These are phyloP conservation scores for Acorus gramineus DNA, from an alignment of 106 monocot species.

Conservation along the genomic window DNA sequence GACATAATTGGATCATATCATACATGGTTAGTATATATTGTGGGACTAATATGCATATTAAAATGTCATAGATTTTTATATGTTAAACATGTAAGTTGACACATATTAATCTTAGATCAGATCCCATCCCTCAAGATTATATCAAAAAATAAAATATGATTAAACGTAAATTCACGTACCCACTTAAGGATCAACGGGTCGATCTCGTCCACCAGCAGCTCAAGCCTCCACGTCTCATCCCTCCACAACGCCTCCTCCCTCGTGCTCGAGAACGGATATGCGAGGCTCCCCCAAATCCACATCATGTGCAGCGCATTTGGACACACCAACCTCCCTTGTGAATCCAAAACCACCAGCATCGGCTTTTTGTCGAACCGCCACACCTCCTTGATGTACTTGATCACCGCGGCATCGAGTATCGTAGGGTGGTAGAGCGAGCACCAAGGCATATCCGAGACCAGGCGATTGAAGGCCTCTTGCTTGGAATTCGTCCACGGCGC, in stretches of 20 bases:
- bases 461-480: slow-evolving; percentile 32
- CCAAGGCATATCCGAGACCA: slow-evolving; percentile 61
- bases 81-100: too few species aligned
- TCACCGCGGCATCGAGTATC: slow-evolving; percentile 38
- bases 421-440: slow-evolving; percentile 44
- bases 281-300: slow-evolving; percentile 82
- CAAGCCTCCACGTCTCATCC: slow-evolving; percentile 73
- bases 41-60: too few species aligned
- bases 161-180: slow-evolving; percentile 16
- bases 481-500: slow-evolving; percentile 22
- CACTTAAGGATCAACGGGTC: slow-evolving; percentile 40
- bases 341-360: slow-evolving; percentile 60
- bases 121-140: not conserved
- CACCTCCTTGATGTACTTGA: slow-evolving; percentile 28
- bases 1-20: too few species aligned
- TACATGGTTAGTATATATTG: too few species aligned
- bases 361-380: slow-evolving; percentile 81
- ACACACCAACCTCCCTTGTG: slow-evolving; percentile 61
- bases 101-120: too few species aligned
- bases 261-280: slow-evolving; percentile 61
- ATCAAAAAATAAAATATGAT: not conserved
- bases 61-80: too few species aligned
- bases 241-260: slow-evolving; percentile 79
- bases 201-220: slow-evolving; percentile 74
- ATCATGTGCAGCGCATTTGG: slow-evolving; percentile 84